Conservation (phyloP, 2,329 filamentous ascomycete species). For the Metarhizium robertsii region DNA sequence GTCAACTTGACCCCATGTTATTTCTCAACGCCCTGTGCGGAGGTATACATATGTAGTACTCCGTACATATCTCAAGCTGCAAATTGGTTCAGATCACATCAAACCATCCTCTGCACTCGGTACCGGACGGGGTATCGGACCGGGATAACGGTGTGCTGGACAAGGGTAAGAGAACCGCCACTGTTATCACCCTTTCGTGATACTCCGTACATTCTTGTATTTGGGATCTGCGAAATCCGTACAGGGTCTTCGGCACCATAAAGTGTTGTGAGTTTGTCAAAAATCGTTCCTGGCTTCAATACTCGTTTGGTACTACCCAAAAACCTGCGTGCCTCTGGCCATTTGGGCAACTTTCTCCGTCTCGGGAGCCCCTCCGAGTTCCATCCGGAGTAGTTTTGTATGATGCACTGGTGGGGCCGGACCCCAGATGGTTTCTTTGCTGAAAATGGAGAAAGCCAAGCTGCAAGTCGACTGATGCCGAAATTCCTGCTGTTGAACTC, state of each 20-base stretch:
- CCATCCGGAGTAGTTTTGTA: slow-evolving; percentile 2
- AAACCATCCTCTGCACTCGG: too few relatives aligned
- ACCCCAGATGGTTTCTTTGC: not conserved
- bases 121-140: too few relatives aligned
- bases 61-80: too few relatives aligned
- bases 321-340: not conserved
- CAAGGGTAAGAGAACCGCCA: too few relatives aligned
- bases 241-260: not conserved
- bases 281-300: not conserved
- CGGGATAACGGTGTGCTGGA: too few relatives aligned
- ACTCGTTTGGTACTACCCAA: not conserved
- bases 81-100: too few relatives aligned
- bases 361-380: slow-evolving; percentile 1
- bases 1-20: not conserved
- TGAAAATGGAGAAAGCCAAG: not conserved
- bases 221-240: too few relatives aligned
- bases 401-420: slow-evolving; percentile 1
- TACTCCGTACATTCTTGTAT: too few relatives aligned
- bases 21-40: too few relatives aligned
- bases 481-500: not conserved
- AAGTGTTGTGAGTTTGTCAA: not conserved
- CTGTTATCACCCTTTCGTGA: too few relatives aligned
- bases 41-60: too few relatives aligned
- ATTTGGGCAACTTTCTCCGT: not conserved
- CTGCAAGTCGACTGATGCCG: not conserved